Conservation (phyloP, 768 basidiomycete species). For the Leccinum olivaceopallidum region DNA sequence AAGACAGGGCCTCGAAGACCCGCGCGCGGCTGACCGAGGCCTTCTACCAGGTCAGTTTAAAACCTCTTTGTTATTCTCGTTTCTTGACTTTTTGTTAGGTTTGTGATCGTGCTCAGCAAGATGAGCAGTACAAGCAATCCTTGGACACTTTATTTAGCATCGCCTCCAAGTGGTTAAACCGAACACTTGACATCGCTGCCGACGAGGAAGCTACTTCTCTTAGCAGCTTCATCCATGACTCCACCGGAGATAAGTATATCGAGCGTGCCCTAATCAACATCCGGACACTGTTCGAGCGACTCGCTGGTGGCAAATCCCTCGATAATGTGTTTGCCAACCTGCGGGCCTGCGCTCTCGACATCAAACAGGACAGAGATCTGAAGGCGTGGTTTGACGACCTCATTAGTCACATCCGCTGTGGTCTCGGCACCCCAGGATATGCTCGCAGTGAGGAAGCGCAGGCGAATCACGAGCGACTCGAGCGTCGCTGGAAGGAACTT, state of each 20-base stretch:
- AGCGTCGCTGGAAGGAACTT: constrained; percentile 49
- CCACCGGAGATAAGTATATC: constrained; percentile 63
- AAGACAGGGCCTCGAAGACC: constrained; percentile 48
- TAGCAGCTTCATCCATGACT: constrained; percentile 58
- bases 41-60: constrained; percentile 46
- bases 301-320: constrained; percentile 49
- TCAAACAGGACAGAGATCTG: constrained; percentile 54
- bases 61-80: too few species aligned
- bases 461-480: constrained; percentile 44
- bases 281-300: constrained; percentile 48
- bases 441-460: constrained; percentile 48
- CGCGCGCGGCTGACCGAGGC: constrained; percentile 47
- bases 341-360: constrained; percentile 44
- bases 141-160: constrained; percentile 58
- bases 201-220: constrained; percentile 47
- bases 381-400: constrained; percentile 57
- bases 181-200: constrained; percentile 49
- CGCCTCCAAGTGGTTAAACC: constrained; percentile 56
- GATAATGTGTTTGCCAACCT: constrained; percentile 46
- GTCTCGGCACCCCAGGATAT: constrained; percentile 53
- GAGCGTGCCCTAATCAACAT: constrained; percentile 47
- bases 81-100: constrained; percentile 39
- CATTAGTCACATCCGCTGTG: constrained; percentile 45
- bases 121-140: constrained; percentile 57
- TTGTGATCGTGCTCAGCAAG: constrained; percentile 61